A percentile compares a stretch with the other conserved stretches of the same genome.
Conservation (phyloP, 2,329 filamentous ascomycete genomes). For the Bipolaris cookei region DNA sequence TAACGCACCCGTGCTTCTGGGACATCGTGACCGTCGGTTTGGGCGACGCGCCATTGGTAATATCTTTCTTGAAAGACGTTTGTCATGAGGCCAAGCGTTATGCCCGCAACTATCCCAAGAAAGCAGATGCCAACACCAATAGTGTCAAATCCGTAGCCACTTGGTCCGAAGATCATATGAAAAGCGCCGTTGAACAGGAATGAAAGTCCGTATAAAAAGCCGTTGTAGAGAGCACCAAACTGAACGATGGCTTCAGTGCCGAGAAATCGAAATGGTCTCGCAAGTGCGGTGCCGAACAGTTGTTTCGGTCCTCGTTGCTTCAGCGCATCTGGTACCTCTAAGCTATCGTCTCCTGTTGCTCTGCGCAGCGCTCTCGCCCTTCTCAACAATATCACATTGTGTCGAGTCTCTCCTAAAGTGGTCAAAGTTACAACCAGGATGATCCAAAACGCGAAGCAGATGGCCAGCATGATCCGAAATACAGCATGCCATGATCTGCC, state of each 20-base stretch:
- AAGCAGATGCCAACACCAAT: slow-evolving; percentile 53
- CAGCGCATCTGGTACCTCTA: slow-evolving; percentile 49
- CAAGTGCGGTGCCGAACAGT: slow-evolving; percentile 52
- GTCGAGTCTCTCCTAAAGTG: slow-evolving; percentile 53
- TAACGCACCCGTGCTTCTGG: slow-evolving; percentile 54
- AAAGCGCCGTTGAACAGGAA: slow-evolving; percentile 60
- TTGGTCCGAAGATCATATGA: slow-evolving; percentile 55
- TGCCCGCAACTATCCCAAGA: slow-evolving; percentile 50
- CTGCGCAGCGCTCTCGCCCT: slow-evolving; percentile 43
- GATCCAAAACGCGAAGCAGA: slow-evolving; percentile 54
- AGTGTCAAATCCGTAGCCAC: slow-evolving; percentile 52
- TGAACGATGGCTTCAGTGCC: slow-evolving; percentile 57
- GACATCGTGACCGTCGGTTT: slow-evolving; percentile 42
- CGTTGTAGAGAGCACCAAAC: slow-evolving; percentile 58
- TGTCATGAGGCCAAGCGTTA: slow-evolving; percentile 52
- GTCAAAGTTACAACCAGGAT: slow-evolving; percentile 50
- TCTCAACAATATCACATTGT: slow-evolving; percentile 53
- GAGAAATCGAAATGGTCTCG: slow-evolving; percentile 57
- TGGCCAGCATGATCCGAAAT: slow-evolving; percentile 56
- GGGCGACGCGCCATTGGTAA: slow-evolving; percentile 48
- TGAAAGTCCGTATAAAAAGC: slow-evolving; percentile 57
- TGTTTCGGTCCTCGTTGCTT: slow-evolving; percentile 49
- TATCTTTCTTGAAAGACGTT: slow-evolving; percentile 56
- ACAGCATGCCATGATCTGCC: slow-evolving; percentile 53
- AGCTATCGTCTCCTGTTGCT: slow-evolving; percentile 28